These are phyloP conservation scores for Auriscalpium vulgare DNA, from an alignment of 768 basidiomycete genomes.

Conservation along the genomic window DNA sequence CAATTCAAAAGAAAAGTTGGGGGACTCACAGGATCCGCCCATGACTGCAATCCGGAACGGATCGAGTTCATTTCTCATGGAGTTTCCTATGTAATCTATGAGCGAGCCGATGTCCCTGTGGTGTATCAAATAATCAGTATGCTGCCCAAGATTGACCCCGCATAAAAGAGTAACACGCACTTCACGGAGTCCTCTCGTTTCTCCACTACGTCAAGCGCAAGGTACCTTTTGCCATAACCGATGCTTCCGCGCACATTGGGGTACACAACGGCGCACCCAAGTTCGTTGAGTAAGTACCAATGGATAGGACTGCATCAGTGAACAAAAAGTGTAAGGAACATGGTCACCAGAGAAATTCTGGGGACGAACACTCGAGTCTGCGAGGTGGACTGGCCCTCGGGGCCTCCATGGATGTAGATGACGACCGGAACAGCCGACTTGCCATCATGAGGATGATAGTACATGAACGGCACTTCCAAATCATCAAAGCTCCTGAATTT, in stretches of 20 bases:
- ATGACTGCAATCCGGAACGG: constrained; percentile 32
- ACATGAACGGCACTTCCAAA: constrained; percentile 32
- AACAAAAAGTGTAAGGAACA: neutral
- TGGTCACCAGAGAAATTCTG: neutral
- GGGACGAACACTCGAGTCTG: constrained; percentile 24
- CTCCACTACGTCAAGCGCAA: constrained; percentile 32
- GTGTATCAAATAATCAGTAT: neutral
- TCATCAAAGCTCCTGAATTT: constrained; percentile 35
- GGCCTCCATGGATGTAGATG: constrained; percentile 34
- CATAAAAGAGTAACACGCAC: constrained; percentile 15
- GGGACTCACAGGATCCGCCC: constrained; percentile 31
- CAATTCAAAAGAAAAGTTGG: neutral
- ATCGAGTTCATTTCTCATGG: constrained; percentile 27
- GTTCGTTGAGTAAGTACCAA: constrained; percentile 34
- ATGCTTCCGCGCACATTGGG: constrained; percentile 36
- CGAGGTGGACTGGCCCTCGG: constrained; percentile 29
- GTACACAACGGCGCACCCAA: constrained; percentile 32
- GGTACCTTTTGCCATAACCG: constrained; percentile 33
- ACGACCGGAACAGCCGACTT: constrained; percentile 25
- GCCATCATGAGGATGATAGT: constrained; percentile 29
- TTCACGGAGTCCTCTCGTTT: constrained; percentile 37
- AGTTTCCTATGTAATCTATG: constrained; percentile 27
- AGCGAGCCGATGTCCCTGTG: constrained; percentile 31
- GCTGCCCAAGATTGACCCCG: neutral
- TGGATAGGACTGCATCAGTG: constrained; percentile 21